Evolutionary conservation across 2,329 filamentous ascomycete genomes (phyloP), one percentile per base, ranked within the genome.

Genomic region (Camillea tinctor): DNA sequence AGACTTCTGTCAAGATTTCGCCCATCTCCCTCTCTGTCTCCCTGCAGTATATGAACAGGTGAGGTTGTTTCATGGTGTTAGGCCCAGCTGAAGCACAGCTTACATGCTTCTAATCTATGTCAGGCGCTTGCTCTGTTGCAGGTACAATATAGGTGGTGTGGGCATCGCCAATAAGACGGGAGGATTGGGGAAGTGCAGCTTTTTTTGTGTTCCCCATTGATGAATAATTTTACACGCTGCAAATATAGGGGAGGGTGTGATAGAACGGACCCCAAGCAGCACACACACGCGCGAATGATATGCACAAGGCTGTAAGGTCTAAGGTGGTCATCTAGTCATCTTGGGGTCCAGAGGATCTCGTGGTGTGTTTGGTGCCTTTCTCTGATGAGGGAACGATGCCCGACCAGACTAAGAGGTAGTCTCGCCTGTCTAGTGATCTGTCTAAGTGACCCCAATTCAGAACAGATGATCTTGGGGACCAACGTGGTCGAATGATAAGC

Each of bases 321-420:
- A 52, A 56, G 58, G 48, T 58, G 52, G 56, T 56, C n/a, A n/a
- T n/a, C n/a, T 50, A 56, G 49, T 58, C 54, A 57, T 22, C 11
- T 61, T 66, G 67, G 68, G 66, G 68, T 68, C 68, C 64, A 63
- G 65, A 63, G 67, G 65, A 65, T 64, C 56, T 19, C 23, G 30
- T 22, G n/a, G 58, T 48, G 51, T 58, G 44, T 54, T 9, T 21
- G 24, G 20, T 2, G 3, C 15, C n/a, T n/a, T n/a, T n/a, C n/a
- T 11, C 13, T 30, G 26, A 30, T 30, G 26, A 30, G 24, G 52
- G 30, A 60, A 54, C 44, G 52, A 60, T 61, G 54, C 57, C 62
- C 57, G 62, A 62, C 62, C 61, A 55, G 50, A 44, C 17, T 30
- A 30, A 30, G 7, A 1, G 26, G 26, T 30, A 30, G 26, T 30